A percentile compares a stretch with the other conserved stretches of the same genome.
These are phyloP conservation scores for Cynanchum wilfordii DNA, from an alignment of 257 asterid genomes.

Conservation along the genomic window DNA sequence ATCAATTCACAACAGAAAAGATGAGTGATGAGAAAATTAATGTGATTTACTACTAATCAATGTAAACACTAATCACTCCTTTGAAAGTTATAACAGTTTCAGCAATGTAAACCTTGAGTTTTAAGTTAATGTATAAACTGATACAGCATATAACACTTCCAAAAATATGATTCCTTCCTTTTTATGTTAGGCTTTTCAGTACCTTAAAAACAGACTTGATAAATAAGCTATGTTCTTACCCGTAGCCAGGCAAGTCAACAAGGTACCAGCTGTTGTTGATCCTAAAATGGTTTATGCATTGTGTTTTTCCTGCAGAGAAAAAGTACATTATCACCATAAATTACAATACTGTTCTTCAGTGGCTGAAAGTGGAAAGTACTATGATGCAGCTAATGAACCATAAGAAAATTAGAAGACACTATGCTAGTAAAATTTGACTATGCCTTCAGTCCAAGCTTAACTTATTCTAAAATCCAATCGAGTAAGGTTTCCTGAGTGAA, in stretches of 20 bases:
- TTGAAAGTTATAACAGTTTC: not conserved
- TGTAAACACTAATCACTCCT: not conserved
- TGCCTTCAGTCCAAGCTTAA: not conserved
- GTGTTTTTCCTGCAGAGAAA: constrained; percentile 88
- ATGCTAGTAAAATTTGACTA: not conserved
- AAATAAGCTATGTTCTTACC: constrained; percentile 38
- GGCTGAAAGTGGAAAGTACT: not conserved
- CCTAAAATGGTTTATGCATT: constrained; percentile 95
- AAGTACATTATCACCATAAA: not conserved
- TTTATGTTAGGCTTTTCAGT: not conserved
- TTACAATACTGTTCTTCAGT: not conserved
- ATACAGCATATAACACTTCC: not conserved
- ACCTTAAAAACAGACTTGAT: not conserved
- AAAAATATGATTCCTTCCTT: not conserved
- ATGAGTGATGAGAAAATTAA: not conserved
- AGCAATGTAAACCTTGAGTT: not conserved
- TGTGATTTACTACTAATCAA: not conserved
- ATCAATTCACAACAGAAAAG: not conserved
- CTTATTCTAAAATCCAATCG: not conserved
- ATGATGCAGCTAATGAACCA: not conserved
- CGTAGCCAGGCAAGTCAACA: constrained; percentile 98
- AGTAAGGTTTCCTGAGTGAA: not conserved
- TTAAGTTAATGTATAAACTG: not conserved
- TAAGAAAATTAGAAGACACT: not conserved
- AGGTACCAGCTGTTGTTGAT: constrained; percentile 88